Percentiles rank a stretch among this genome's conserved stretches.
phyloP scores from a whole-genome alignment of 2,329 filamentous ascomycete species.

The Westerdykella sp. region DNA sequence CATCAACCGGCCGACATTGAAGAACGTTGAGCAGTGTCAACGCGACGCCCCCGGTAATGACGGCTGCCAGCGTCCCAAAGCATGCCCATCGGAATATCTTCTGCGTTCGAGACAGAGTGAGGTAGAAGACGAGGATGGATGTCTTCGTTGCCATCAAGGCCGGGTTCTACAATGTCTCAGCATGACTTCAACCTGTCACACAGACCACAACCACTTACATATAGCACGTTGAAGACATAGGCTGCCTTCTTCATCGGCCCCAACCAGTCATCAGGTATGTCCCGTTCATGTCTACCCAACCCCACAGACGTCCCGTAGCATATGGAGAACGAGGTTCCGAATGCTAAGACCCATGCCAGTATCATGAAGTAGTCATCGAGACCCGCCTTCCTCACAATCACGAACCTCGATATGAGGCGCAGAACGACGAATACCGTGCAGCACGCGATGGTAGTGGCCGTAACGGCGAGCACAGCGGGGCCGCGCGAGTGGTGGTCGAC shows the following conservation, averaged over 20 bases:
- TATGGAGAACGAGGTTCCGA: conserved; percentile 62
- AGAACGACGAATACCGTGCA: conserved; percentile 69
- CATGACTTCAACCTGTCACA: conserved; percentile 1
- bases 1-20: conserved; percentile 70
- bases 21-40: conserved; percentile 83
- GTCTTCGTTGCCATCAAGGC: conserved; percentile 87
- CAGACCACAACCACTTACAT: conserved; percentile 39
- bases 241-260: conserved; percentile 51
- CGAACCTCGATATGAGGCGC: conserved; percentile 65
- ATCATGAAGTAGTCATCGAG: conserved; percentile 79
- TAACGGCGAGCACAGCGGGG: conserved; percentile 58
- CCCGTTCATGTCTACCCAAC: conserved; percentile 59
- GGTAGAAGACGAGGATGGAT: conserved; percentile 86
- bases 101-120: conserved; percentile 73
- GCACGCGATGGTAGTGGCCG: conserved; percentile 60
- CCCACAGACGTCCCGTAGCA: conserved; percentile 58
- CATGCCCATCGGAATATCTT: conserved; percentile 73
- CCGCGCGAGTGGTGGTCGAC: conserved; percentile 14
- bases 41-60: conserved; percentile 71
- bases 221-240: conserved; percentile 57
- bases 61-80: conserved; percentile 68
- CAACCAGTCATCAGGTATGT: conserved; percentile 51
- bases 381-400: conserved; percentile 64
- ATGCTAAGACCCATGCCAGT: conserved; percentile 67
- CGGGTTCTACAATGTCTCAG: conserved; percentile 59